Base-by-base conservation (phyloP, 257 asterid genomes). In the Sherardia arvensis region DNA sequence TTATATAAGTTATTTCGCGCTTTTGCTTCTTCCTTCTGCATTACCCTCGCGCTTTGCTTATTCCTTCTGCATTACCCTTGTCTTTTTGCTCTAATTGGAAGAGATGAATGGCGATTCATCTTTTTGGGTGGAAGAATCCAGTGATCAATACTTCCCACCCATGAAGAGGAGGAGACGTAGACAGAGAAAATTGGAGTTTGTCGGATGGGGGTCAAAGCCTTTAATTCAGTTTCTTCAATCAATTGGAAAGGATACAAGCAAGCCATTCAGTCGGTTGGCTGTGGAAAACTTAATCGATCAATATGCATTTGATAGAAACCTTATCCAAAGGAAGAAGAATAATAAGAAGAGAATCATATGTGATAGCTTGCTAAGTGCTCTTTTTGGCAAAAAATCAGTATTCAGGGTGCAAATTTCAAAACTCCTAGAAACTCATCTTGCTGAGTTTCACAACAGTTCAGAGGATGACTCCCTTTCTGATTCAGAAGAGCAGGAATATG, bases 121-220 rank as follows among this genome's bases (percentile, higher is more conserved):
- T 32, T 79, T 76, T 79, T 83, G 96, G 98, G 82, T 81, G 75
- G 92, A 72, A 74, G 92, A 84, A 49, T 54, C 78, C 58, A 63
- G 61, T 72, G 80, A 40, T 27, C 77, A 58, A 64, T 62, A 72
- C 5, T 25, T 77, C 59, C 54, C 69, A 66, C 71, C 78, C 54
- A 56, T 53, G 68, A 87, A 81, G 79, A 85, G 89, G 74, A 92
- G 83, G 77, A 84, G 91, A 76, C 80, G 74, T 26, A 77, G 73
- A 62, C 71, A 68, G 38, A 85, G 76, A 62, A 83, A 58, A 75
- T 34, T 84, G 26, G 88, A 87, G 81, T 92, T 80, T 33, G 45
- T 61, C n/a, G 74, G 87, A 40, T 92, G 98, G 99, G 96, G 85
- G 14, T 92, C 99, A 45, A 83, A 67, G 76, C 90, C 83, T 27